These are phyloP conservation scores for Botrytis porri DNA, from an alignment of 2,329 filamentous ascomycete species.

Conservation along the genomic window DNA sequence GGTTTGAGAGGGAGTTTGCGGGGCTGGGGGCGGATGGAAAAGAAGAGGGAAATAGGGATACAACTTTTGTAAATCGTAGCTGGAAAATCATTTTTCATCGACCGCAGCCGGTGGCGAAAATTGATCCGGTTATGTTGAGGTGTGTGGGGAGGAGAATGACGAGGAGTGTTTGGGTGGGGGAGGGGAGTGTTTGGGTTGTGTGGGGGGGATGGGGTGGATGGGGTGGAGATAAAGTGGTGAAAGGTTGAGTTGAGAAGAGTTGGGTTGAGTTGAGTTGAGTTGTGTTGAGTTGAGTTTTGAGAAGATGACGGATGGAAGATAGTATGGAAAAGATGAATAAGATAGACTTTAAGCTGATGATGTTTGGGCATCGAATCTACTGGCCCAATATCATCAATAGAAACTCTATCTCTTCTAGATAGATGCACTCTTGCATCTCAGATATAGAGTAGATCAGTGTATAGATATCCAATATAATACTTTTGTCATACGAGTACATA, in stretches of 20 bases:
- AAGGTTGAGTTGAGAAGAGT: not conserved
- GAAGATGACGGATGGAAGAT: too few relatives aligned
- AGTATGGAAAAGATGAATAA: too few relatives aligned
- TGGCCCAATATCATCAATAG: too few relatives aligned
- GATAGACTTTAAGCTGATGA: too few relatives aligned
- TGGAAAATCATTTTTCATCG: constrained; percentile 23
- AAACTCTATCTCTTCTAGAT: too few relatives aligned
- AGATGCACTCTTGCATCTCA: too few relatives aligned
- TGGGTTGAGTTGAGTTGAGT: too few relatives aligned
- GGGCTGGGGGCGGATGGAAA: not conserved
- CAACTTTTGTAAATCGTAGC: not conserved
- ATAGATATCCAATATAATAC: too few relatives aligned
- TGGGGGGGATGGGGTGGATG: not conserved
- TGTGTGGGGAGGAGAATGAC: constrained; percentile 21
- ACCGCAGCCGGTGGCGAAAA: constrained; percentile 20
- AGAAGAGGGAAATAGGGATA: not conserved
- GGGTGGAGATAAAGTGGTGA: not conserved
- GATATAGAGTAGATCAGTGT: too few relatives aligned
- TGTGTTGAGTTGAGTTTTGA: too few relatives aligned
- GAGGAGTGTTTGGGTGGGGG: constrained; percentile 24
- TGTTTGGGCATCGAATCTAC: too few relatives aligned
- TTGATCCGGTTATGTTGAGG: constrained; percentile 20
- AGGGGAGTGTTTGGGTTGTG: not conserved
- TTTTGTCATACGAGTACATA: too few relatives aligned
- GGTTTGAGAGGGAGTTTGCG: not conserved